Percentiles rank a stretch among this genome's conserved stretches.
Evolutionary conservation across 257 asterid species (phyloP).

Genomic region (Solanum gandarillasii): DNA sequence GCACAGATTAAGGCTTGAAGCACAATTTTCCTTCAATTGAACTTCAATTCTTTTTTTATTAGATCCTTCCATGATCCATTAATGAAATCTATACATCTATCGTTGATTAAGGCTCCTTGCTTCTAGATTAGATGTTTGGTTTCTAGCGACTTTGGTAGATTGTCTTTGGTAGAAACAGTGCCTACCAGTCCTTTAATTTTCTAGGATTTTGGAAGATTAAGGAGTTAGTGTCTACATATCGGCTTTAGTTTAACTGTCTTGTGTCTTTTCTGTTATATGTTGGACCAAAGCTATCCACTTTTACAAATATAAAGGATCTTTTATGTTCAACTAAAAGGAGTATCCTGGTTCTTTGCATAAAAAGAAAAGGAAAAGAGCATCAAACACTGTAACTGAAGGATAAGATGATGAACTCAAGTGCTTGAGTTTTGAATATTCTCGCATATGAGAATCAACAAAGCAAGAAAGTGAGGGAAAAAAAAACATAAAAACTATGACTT

Average conservation of each 20-base stretch:
- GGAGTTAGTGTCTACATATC: not conserved
- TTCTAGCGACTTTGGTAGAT: not conserved
- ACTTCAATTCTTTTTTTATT: not conserved
- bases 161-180: not conserved
- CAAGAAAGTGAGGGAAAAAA: not conserved
- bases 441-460: not conserved
- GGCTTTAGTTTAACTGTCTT: not conserved
- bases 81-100: not conserved
- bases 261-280: not conserved
- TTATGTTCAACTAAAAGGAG: not conserved
- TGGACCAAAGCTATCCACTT: not conserved
- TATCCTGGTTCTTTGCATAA: accelerated
- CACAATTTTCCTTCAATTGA: not conserved
- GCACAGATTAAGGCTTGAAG: not conserved
- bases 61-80: not conserved
- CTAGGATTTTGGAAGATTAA: not conserved
- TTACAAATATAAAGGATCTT: not conserved
- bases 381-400: not conserved
- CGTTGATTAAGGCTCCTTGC: not conserved
- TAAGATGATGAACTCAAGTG: not conserved
- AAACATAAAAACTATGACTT: not conserved
- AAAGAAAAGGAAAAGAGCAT: not conserved
- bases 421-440: not conserved
- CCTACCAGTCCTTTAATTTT: not conserved
- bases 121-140: not conserved